phyloP scores from a whole-genome alignment of 805 yeast species.

The Pichia rugopelliculosa region DNA sequence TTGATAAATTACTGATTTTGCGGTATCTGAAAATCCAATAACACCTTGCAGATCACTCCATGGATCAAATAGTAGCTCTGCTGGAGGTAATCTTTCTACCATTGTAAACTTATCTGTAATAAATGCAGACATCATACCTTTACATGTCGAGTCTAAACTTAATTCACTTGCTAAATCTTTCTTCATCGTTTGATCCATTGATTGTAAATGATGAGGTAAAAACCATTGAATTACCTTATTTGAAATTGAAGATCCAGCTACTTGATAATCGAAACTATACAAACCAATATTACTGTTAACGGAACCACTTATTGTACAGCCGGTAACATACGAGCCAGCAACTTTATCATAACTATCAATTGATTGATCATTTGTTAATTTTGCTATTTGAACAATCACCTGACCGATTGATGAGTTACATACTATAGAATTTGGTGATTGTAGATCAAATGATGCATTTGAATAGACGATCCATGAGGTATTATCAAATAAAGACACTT shows the following conservation, averaged over 20 bases:
- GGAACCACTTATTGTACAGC: constrained; percentile 35
- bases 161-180: constrained; percentile 21
- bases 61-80: constrained; percentile 41
- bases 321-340: constrained; percentile 61
- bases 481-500: constrained; percentile 45
- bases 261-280: constrained; percentile 37
- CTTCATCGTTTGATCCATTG: constrained; percentile 20
- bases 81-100: constrained; percentile 25
- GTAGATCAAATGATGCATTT: constrained; percentile 11
- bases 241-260: constrained; percentile 18
- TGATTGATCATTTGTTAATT: constrained; percentile 30
- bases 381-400: constrained; percentile 44
- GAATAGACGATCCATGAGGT: constrained; percentile 61
- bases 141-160: constrained; percentile 43
- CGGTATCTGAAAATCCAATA: constrained; percentile 28
- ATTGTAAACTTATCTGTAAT: constrained; percentile 28
- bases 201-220: constrained; percentile 45
- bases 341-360: constrained; percentile 45
- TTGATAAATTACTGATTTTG: constrained; percentile 33
- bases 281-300: constrained; percentile 16
- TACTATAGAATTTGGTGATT: constrained; percentile 28
- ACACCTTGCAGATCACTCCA: constrained; percentile 45
- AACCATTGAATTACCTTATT: constrained; percentile 36
- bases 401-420: constrained; percentile 32
- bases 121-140: constrained; percentile 45